These are phyloP conservation scores for Conticribra guillardii DNA, from an alignment of 108 stramenopile species.

Conservation along the genomic window DNA sequence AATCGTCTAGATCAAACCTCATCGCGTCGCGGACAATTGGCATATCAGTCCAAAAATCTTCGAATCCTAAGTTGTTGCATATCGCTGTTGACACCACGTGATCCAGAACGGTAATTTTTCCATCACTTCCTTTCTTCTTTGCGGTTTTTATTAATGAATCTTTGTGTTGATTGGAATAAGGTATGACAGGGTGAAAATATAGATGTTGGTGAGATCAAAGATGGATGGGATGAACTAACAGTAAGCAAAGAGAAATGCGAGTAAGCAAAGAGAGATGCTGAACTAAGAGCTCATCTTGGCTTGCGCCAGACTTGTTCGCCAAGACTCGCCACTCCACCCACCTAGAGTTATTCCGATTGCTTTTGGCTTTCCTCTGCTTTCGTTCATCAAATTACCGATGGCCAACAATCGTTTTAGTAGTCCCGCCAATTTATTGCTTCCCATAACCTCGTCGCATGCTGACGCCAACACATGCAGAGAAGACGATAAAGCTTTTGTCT, in stretches of 20 bases:
- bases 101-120: conserved; percentile 52
- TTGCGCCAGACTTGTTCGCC: too few species aligned
- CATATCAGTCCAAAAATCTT: conserved; percentile 30
- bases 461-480: conserved; percentile 20
- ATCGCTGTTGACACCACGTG: conserved; percentile 26
- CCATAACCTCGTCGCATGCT: conserved; percentile 45
- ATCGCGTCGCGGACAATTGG: conserved; percentile 29
- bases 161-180: too few species aligned
- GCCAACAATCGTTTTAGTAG: conserved; percentile 37
- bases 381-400: conserved; percentile 56
- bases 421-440: conserved; percentile 23
- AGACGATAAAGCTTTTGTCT: conserved; percentile 7
- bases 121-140: conserved; percentile 48
- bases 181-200: too few species aligned
- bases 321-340: too few species aligned
- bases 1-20: conserved; percentile 37
- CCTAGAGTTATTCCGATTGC: conserved; percentile 51
- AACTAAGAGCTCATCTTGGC: too few species aligned
- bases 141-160: conserved; percentile 52
- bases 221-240: too few species aligned
- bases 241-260: too few species aligned
- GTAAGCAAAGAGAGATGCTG: too few species aligned
- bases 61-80: conserved; percentile 12
- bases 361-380: conserved; percentile 20
- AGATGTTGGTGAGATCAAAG: too few species aligned